These are phyloP conservation scores for Salix dunnii DNA, from an alignment of 345 rosid genomes.

Conservation along the genomic window DNA sequence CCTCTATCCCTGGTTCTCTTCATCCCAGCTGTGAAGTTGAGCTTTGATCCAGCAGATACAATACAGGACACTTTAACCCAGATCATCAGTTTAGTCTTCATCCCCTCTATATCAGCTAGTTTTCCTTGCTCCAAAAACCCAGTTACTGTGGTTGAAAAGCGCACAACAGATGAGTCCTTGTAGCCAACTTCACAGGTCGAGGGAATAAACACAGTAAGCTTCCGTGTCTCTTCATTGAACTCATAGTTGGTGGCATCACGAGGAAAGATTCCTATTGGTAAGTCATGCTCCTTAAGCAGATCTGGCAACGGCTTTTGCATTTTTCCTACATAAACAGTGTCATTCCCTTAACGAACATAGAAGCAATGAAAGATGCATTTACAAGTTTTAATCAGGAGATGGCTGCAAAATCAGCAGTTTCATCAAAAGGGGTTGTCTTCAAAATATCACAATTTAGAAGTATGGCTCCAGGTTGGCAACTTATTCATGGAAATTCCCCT, in stretches of 20 bases:
- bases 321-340: conserved; percentile 51
- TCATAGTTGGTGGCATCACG: conserved; percentile 92
- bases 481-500: neutral
- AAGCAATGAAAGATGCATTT: neutral
- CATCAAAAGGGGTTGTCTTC: neutral
- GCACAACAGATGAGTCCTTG: conserved; percentile 75
- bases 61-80: conserved; percentile 85
- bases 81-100: conserved; percentile 82
- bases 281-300: conserved; percentile 70
- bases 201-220: conserved; percentile 74
- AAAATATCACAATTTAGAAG: neutral
- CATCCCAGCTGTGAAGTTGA: conserved; percentile 73
- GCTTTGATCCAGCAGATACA: conserved; percentile 65
- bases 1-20: conserved; percentile 69
- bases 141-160: conserved; percentile 60
- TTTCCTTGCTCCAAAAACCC: conserved; percentile 82
- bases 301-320: conserved; percentile 94
- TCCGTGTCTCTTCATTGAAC: conserved; percentile 77
- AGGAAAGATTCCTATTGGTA: conserved; percentile 89
- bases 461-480: neutral
- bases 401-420: neutral
- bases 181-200: conserved; percentile 82
- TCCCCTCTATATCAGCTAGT: conserved; percentile 74
- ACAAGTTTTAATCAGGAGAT: neutral
- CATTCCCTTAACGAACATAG: neutral